Evolutionary conservation across 1,284 basidiomycete genomes (phyloP).

Genomic region (Ustilago vetiveriae): DNA sequence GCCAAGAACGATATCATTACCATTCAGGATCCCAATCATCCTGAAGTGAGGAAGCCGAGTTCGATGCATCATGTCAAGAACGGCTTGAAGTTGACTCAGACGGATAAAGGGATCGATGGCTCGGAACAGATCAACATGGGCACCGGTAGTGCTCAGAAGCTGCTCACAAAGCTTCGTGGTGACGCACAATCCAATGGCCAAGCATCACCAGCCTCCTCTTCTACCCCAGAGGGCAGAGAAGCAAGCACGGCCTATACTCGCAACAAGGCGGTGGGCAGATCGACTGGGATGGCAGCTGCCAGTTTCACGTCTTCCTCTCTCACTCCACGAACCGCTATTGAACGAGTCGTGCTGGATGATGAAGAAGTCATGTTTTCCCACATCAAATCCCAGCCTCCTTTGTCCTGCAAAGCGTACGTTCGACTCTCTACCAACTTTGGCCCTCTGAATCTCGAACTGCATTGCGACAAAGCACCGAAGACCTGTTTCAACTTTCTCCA

Average conservation of each 20-base stretch:
- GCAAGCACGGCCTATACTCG: conserved; percentile 22
- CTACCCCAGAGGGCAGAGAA: background rate
- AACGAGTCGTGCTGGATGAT: conserved; percentile 89
- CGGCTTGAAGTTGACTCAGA: conserved; percentile 52
- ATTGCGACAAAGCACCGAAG: conserved; percentile 89
- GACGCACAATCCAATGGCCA: background rate
- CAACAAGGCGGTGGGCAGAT: conserved; percentile 78
- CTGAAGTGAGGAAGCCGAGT: conserved; percentile 26
- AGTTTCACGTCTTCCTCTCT: conserved; percentile 91
- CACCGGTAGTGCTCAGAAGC: conserved; percentile 59
- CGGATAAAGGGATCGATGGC: conserved; percentile 53
- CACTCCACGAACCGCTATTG: conserved; percentile 79
- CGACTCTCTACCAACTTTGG: conserved; percentile 90
- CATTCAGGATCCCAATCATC: conserved; percentile 70
- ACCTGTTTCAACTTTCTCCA: conserved; percentile 96
- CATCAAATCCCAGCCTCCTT: conserved; percentile 66
- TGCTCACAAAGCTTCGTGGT: conserved; percentile 47
- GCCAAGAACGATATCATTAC: conserved; percentile 89
- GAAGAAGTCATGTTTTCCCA: conserved; percentile 82
- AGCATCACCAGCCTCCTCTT: background rate
- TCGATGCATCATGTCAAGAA: conserved; percentile 64
- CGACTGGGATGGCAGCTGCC: conserved; percentile 88
- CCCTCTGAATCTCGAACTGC: conserved; percentile 88
- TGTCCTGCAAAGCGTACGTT: conserved; percentile 60
- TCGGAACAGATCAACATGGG: conserved; percentile 61